phyloP scores from a whole-genome alignment of 2,329 filamentous ascomycete genomes.

The Trichoderma simmonsii region DNA sequence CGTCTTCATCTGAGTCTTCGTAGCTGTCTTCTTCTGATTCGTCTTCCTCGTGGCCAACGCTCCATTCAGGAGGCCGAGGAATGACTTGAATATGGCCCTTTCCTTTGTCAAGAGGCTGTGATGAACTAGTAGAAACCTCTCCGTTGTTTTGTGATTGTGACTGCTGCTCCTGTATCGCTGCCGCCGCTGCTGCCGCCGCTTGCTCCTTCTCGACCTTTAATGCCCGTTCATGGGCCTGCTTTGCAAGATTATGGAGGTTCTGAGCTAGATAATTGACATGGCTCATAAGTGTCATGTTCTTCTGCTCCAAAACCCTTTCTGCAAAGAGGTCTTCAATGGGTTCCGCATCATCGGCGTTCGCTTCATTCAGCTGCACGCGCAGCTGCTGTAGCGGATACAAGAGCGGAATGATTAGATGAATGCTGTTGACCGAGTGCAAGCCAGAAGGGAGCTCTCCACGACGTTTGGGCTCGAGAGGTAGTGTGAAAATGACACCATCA shows the following conservation, averaged over 20 bases:
- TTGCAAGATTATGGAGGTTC: constrained; percentile 66
- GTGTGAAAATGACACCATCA: constrained; percentile 66
- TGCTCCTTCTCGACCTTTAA: constrained; percentile 22
- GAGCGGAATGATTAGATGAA: constrained; percentile 66
- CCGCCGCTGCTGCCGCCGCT: constrained; percentile 2
- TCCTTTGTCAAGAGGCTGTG: constrained; percentile 37
- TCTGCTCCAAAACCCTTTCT: constrained; percentile 53
- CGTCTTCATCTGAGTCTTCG: constrained; percentile 42
- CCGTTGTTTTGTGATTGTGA: constrained; percentile 1
- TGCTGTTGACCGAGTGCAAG: constrained; percentile 59
- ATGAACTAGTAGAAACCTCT: constrained; percentile 17
- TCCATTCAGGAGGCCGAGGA: constrained; percentile 76
- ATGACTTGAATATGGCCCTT: constrained; percentile 68
- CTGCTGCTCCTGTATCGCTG: not conserved
- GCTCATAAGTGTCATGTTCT: constrained; percentile 63
- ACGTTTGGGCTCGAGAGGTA: constrained; percentile 66
- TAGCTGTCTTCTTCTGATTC: constrained; percentile 44
- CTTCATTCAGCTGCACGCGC: constrained; percentile 62
- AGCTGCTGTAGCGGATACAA: constrained; percentile 70
- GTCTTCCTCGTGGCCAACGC: constrained; percentile 42
- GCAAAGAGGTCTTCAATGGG: constrained; percentile 64
- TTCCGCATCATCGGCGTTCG: constrained; percentile 57
- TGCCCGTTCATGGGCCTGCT: constrained; percentile 41
- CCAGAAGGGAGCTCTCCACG: constrained; percentile 57
- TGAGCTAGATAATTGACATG: constrained; percentile 72